Percentiles rank a stretch among this genome's conserved stretches.
Evolutionary conservation across 140 eudicot species (phyloP).

Genomic region (Ambrosia hybrid): DNA sequence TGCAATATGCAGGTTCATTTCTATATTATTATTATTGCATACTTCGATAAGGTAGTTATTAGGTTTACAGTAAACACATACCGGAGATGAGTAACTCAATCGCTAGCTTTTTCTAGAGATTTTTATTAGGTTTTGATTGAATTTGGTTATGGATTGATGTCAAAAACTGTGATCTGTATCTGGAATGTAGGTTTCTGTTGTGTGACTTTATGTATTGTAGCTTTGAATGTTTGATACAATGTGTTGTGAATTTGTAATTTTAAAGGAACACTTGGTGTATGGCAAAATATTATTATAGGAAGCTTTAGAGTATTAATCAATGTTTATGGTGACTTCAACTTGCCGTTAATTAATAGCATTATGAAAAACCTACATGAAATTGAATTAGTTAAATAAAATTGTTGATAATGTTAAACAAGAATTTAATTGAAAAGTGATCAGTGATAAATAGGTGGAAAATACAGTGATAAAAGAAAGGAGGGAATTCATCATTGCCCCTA

Average conservation of each 20-base stretch:
- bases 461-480: slow-evolving; percentile 3
- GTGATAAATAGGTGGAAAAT: slow-evolving; percentile 4
- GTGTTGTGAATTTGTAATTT: not conserved
- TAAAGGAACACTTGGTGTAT: not conserved
- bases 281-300: not conserved
- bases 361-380: too few species aligned
- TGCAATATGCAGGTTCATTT: slow-evolving; percentile 78
- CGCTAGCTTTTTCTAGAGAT: not conserved
- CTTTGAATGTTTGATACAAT: not conserved
- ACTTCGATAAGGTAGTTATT: not conserved
- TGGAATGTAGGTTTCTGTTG: not conserved
- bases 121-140: slow-evolving; percentile 17
- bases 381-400: not conserved
- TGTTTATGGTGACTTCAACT: not conserved
- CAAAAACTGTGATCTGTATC: slow-evolving; percentile 7
- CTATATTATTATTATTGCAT: not conserved
- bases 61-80: not conserved
- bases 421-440: not conserved
- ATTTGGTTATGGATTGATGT: slow-evolving; percentile 1
- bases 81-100: slow-evolving; percentile 1
- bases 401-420: not conserved
- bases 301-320: slow-evolving; percentile 3
- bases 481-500: not conserved
- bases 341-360: slow-evolving; percentile 5
- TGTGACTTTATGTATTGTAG: not conserved